These are phyloP conservation scores for Xylariaceae sp. DNA, from an alignment of 2,329 filamentous ascomycete genomes.

Conservation along the genomic window DNA sequence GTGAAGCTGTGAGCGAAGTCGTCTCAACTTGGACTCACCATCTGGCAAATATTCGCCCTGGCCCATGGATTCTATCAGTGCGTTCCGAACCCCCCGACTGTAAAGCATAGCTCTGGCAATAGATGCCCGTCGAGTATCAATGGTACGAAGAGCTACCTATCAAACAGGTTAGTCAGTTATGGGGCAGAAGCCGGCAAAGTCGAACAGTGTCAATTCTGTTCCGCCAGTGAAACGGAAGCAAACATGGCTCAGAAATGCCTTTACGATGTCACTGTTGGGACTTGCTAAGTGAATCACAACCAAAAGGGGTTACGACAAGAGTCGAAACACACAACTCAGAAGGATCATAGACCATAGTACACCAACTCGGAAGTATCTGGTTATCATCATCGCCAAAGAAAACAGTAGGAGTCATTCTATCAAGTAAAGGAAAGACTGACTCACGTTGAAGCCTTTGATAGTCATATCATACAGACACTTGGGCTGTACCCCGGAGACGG, in stretches of 20 bases:
- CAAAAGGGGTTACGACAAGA: constrained; percentile 42
- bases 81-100: background rate
- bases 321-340: constrained; percentile 46
- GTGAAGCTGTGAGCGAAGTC: background rate
- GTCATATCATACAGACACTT: constrained; percentile 39
- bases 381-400: constrained; percentile 58
- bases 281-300: constrained; percentile 25
- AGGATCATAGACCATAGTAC: constrained; percentile 14
- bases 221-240: background rate
- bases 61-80: background rate
- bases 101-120: background rate
- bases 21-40: background rate
- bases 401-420: background rate
- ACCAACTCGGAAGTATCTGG: constrained; percentile 70
- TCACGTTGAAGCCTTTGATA: constrained; percentile 9
- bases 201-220: background rate
- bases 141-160: background rate
- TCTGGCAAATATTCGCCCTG: background rate
- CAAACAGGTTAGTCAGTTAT: background rate
- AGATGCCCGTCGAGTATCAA: background rate
- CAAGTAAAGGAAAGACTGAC: background rate
- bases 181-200: background rate
- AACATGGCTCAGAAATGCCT: constrained; percentile 60
- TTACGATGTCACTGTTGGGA: constrained; percentile 48
- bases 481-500: constrained; percentile 62